Evolutionary conservation across 192 early-diverging fungal species (phyloP).

Genomic region (Gonapodya sp.): DNA sequence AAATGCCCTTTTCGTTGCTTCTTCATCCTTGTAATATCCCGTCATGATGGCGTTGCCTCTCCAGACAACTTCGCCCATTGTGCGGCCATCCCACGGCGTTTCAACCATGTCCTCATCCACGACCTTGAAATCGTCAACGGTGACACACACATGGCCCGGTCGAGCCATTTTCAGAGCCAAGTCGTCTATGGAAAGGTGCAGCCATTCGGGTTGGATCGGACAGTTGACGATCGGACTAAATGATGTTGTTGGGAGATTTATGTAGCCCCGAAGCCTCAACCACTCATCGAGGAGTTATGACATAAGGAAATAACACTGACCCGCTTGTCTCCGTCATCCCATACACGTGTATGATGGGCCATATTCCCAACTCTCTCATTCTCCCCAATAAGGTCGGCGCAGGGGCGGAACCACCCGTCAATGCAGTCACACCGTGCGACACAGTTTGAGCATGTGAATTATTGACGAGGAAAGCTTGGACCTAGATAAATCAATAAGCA

Average conservation of each 20-base stretch:
- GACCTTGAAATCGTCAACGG: conserved; percentile 41
- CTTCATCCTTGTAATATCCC: conserved; percentile 29
- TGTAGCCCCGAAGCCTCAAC: neutral
- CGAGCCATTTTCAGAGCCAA: conserved; percentile 31
- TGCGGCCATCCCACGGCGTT: conserved; percentile 35
- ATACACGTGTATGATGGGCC: conserved; percentile 43
- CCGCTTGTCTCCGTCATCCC: conserved; percentile 41
- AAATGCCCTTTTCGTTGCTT: conserved; percentile 46
- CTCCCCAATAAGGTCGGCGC: conserved; percentile 34
- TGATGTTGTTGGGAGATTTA: neutral
- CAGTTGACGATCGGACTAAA: conserved; percentile 37
- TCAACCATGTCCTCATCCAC: conserved; percentile 31
- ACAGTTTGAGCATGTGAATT: conserved; percentile 30
- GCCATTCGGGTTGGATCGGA: conserved; percentile 25
- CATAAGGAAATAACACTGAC: neutral
- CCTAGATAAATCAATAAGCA: conserved; percentile 5
- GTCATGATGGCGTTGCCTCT: conserved; percentile 49
- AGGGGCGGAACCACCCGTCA: conserved; percentile 38
- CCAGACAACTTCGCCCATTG: conserved; percentile 45
- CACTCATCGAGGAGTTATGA: no score
- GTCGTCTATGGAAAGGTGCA: conserved; percentile 19
- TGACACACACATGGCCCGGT: conserved; percentile 38
- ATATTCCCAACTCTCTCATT: conserved; percentile 38
- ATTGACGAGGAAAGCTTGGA: conserved; percentile 41
- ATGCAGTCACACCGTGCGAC: conserved; percentile 22